phyloP scores from a whole-genome alignment of 1,284 basidiomycete genomes.

The Farysia itapuensis region DNA sequence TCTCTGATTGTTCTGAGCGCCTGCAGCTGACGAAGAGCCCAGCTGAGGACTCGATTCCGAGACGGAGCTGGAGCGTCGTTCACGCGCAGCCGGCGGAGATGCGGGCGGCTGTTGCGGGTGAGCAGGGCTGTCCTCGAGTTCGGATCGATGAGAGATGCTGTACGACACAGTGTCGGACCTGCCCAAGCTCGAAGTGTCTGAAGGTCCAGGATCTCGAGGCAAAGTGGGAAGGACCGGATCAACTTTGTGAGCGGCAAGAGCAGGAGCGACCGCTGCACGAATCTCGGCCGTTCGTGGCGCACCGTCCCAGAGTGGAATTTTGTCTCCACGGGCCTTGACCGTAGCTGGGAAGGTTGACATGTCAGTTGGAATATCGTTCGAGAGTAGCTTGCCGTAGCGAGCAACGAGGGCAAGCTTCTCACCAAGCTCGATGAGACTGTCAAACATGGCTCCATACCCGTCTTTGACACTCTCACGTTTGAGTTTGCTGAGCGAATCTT shows the following conservation, averaged over 20 bases:
- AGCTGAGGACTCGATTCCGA: conserved; percentile 11
- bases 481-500: conserved; percentile 37
- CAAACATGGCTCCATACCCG: conserved; percentile 42
- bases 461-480: conserved; percentile 42
- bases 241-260: conserved; percentile 27
- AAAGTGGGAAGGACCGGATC: conserved; percentile 23
- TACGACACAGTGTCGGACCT: conserved; percentile 31
- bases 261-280: conserved; percentile 39
- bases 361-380: conserved; percentile 34
- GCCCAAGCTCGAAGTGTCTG: conserved; percentile 13
- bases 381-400: conserved; percentile 49
- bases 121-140: conserved; percentile 15
- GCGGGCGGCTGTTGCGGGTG: neutral
- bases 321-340: conserved; percentile 11
- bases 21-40: conserved; percentile 4
- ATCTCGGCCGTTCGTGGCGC: conserved; percentile 40
- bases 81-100: neutral
- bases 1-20: conserved; percentile 5
- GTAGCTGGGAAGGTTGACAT: conserved; percentile 34
- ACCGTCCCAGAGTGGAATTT: conserved; percentile 38
- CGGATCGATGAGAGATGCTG: conserved; percentile 21
- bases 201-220: conserved; percentile 3
- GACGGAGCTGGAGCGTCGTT: conserved; percentile 8
- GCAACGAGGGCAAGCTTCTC: conserved; percentile 50
- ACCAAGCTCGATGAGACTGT: conserved; percentile 51